phyloP scores from a whole-genome alignment of 768 basidiomycete species.

The Agrocybe pediades region DNA sequence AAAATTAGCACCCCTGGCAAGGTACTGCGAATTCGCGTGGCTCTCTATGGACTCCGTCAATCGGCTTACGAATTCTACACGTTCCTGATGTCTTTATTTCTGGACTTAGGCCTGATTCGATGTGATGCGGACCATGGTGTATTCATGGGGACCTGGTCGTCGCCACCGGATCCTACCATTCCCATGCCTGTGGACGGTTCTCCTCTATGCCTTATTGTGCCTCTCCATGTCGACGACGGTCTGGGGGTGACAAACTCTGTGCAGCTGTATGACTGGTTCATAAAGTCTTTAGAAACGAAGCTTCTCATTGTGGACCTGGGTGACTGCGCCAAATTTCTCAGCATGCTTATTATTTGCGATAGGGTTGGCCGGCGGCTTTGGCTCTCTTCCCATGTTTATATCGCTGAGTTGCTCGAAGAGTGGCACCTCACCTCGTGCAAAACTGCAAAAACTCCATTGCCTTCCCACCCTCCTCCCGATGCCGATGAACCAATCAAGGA shows the following conservation, averaged over 20 bases:
- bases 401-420: slow-evolving; percentile 3
- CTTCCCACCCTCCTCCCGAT: too few species aligned
- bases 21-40: slow-evolving; percentile 18
- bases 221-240: not conserved
- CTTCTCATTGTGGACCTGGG: not conserved
- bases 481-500: too few species aligned
- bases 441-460: slow-evolving; percentile 2
- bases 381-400: not conserved
- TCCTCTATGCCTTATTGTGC: not conserved
- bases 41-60: slow-evolving; percentile 38
- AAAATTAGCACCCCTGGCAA: slow-evolving; percentile 18
- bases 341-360: not conserved
- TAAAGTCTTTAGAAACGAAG: not conserved
- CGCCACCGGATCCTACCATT: not conserved
- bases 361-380: not conserved
- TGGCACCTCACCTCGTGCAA: slow-evolving; percentile 14
- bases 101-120: not conserved
- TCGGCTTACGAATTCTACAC: slow-evolving; percentile 21
- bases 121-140: not conserved
- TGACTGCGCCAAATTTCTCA: not conserved
- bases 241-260: not conserved
- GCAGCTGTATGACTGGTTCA: not conserved
- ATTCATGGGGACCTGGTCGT: not conserved
- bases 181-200: not conserved
- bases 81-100: not conserved